Percentiles rank a stretch among this genome's conserved stretches.
Conservation (phyloP, 2,329 filamentous ascomycete species). For the Trichoderma simmonsii region DNA sequence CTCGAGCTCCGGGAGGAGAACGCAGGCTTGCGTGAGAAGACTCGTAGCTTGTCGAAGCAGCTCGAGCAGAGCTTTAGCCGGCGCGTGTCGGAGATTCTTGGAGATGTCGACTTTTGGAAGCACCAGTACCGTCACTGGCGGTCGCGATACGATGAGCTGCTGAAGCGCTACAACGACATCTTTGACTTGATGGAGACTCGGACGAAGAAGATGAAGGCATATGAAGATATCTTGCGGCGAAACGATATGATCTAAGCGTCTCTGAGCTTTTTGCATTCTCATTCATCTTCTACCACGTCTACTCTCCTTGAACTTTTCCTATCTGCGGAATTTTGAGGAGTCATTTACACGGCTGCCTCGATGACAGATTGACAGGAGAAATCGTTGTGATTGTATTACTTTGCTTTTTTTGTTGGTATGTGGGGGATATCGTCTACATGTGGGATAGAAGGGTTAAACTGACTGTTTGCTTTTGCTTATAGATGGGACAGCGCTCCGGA, state of each 20-base stretch:
- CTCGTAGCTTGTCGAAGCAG: constrained; percentile 36
- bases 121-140: constrained; percentile 33
- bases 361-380: background rate
- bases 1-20: constrained; percentile 36
- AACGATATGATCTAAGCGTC: constrained; percentile 28
- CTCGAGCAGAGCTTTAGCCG: constrained; percentile 31
- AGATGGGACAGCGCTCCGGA: background rate
- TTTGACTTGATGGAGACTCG: constrained; percentile 30
- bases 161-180: constrained; percentile 30
- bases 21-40: constrained; percentile 32
- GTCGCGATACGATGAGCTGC: constrained; percentile 28
- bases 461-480: background rate
- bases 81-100: constrained; percentile 33
- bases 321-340: background rate
- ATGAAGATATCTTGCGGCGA: constrained; percentile 36
- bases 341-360: background rate
- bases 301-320: background rate
- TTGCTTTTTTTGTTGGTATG: background rate
- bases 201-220: constrained; percentile 32
- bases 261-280: background rate
- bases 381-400: constrained; percentile 3
- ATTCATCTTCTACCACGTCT: background rate
- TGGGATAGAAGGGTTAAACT: background rate
- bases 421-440: background rate
- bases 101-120: constrained; percentile 37